Evolutionary conservation across 352 stramenopile genomes (phyloP).

Genomic region (Globisporangium abappressorium): DNA sequence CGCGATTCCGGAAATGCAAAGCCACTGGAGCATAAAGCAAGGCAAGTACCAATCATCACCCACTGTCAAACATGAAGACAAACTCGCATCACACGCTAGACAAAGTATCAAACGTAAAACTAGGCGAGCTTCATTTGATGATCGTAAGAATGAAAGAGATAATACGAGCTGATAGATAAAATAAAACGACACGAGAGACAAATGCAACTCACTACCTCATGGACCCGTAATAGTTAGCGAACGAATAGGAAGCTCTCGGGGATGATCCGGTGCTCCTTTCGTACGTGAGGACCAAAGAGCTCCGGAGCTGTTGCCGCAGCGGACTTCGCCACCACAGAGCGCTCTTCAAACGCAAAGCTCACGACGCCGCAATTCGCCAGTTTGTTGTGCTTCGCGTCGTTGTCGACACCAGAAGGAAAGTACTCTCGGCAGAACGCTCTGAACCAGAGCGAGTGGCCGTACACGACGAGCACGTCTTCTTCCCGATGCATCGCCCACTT

Average conservation of each 20-base stretch:
- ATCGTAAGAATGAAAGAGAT: not conserved
- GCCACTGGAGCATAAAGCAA: not conserved
- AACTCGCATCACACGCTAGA: not conserved
- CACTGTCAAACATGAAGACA: not conserved
- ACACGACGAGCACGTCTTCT: constrained; percentile 68
- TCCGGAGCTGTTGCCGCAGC: not conserved
- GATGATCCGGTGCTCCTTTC: constrained; percentile 31
- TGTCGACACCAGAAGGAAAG: constrained; percentile 36
- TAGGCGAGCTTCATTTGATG: not conserved
- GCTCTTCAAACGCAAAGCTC: constrained; percentile 64
- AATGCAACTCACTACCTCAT: not conserved
- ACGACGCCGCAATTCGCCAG: constrained; percentile 79
- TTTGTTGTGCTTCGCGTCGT: constrained; percentile 59
- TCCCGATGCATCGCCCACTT: constrained; percentile 60
- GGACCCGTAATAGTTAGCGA: not conserved
- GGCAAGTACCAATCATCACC: not conserved
- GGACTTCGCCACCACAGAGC: not conserved
- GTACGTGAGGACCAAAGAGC: not conserved
- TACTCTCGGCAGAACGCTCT: constrained; percentile 81
- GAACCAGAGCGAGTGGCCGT: constrained; percentile 87
- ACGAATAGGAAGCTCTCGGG: constrained; percentile 36
- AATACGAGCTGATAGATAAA: constrained; percentile 1
- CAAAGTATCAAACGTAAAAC: not conserved
- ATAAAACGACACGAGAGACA: not conserved
- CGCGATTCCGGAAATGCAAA: constrained; percentile 7